These are phyloP conservation scores for Cryphonectria naterciae DNA, from an alignment of 2,329 filamentous ascomycete species.

Conservation along the genomic window DNA sequence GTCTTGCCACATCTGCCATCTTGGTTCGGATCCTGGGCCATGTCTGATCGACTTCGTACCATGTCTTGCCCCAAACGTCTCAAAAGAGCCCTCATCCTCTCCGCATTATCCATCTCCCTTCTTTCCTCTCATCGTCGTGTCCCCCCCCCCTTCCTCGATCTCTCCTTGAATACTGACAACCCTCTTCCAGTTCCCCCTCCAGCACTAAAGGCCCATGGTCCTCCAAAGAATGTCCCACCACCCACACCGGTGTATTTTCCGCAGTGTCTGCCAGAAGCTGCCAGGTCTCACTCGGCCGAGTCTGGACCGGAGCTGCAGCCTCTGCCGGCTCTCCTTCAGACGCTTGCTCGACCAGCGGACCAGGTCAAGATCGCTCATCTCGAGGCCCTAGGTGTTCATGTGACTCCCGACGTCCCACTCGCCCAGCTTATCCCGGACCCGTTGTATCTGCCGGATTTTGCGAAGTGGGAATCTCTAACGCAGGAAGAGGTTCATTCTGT, in stretches of 20 bases:
- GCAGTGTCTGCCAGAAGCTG: constrained; percentile 41
- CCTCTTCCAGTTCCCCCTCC: constrained; percentile 20
- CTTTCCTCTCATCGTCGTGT: neutral
- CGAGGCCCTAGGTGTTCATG: constrained; percentile 60
- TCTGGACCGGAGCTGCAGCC: constrained; percentile 15
- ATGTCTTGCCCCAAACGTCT: constrained; percentile 20
- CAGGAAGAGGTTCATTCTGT: constrained; percentile 53
- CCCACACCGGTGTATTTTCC: constrained; percentile 60
- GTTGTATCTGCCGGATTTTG: constrained; percentile 57
- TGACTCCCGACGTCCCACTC: constrained; percentile 54
- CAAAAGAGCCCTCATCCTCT: constrained; percentile 11
- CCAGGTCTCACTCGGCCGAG: constrained; percentile 22
- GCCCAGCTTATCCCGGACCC: constrained; percentile 58
- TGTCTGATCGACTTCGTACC: constrained; percentile 29
- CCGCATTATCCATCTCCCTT: constrained; percentile 23
- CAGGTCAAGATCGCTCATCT: constrained; percentile 53
- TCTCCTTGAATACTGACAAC: constrained; percentile 15
- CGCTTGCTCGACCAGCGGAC: constrained; percentile 57
- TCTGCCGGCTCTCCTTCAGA: constrained; percentile 53
- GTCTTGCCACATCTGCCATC: neutral
- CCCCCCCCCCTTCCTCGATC: neutral
- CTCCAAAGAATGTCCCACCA: constrained; percentile 58
- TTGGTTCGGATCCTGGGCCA: constrained; percentile 14
- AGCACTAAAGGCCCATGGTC: constrained; percentile 33
- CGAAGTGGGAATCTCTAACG: constrained; percentile 53